A percentile compares a stretch with the other conserved stretches of the same genome.
phyloP scores from a whole-genome alignment of 169 alveolate genomes.

The Fabrea salina region DNA sequence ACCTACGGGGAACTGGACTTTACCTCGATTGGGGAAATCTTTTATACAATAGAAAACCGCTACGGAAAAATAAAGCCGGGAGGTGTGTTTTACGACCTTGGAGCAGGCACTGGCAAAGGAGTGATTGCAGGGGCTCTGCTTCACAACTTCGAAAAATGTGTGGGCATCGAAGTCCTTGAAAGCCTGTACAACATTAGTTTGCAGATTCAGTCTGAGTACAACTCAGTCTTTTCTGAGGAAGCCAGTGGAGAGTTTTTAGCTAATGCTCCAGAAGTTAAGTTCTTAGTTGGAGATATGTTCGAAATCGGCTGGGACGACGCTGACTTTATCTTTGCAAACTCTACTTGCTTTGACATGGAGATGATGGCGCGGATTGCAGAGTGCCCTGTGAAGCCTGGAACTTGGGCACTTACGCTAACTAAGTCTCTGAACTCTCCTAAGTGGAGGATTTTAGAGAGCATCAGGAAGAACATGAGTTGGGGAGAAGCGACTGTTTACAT shows the following conservation, averaged over 20 bases:
- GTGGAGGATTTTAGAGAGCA: conserved; percentile 46
- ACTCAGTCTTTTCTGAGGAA: conserved; percentile 34
- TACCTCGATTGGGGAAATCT: conserved; percentile 23
- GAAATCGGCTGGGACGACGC: conserved; percentile 65
- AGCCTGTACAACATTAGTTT: conserved; percentile 36
- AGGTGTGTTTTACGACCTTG: conserved; percentile 70
- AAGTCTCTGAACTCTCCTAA: conserved; percentile 42
- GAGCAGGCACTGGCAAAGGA: conserved; percentile 72
- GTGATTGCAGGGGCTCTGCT: conserved; percentile 63
- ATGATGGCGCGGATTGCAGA: conserved; percentile 55
- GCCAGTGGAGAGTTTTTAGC: conserved; percentile 34
- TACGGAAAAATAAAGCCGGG: conserved; percentile 12
- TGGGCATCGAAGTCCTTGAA: conserved; percentile 60
- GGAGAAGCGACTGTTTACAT: conserved; percentile 67
- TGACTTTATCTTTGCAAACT: conserved; percentile 54
- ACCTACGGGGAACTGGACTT: conserved; percentile 34
- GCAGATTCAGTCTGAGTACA: conserved; percentile 17
- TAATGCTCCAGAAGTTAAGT: conserved; percentile 44
- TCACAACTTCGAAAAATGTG: conserved; percentile 50
- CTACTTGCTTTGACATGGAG: conserved; percentile 63
- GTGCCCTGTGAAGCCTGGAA: conserved; percentile 45
- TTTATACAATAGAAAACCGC: conserved; percentile 24
- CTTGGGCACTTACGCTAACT: conserved; percentile 56
- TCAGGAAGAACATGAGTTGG: conserved; percentile 61
- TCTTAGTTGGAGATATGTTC: conserved; percentile 52